Base-by-base conservation (phyloP, 768 basidiomycete genomes). In the Leccinum fibrillosum region DNA sequence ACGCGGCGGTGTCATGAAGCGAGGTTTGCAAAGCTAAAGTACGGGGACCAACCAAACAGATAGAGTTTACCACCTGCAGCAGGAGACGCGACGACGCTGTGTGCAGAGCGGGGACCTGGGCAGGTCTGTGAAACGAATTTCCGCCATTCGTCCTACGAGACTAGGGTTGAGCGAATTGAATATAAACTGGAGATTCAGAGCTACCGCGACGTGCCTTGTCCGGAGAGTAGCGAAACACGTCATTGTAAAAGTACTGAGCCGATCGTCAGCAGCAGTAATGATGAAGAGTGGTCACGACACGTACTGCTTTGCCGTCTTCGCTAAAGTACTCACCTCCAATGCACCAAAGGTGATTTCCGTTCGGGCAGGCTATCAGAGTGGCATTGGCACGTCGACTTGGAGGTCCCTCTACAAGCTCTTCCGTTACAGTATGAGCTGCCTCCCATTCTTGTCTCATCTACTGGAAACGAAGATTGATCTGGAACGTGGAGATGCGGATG, bases 261-360 rank as follows among this genome's bases (percentile, higher is more conserved):
- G 21, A 2, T 25, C 5, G 17, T n/a, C 11, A 39, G 62, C 4
- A 58, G 51, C 6, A 30, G 10, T 21, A 11, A 45, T 30, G 15
- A 3, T 15, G 10, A 6, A 23, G 0, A n/a, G 1, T 12, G 26
- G n/a, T 45, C 0, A 12, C 1, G 2, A 13, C 44, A 69, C 81
- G 48, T 61, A 91, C 88, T 15, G 91, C 88, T 68, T 85, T 89
- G 11, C 85, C 85, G 59, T 95, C 94, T 49, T 94, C 91, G 58
- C 85, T 86, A 68, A 94, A 95, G 70, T 86, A 92, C 68, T 94
- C 92, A 6, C 92, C 91, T 0, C 91, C 91, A 34, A 92, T 87
- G 59, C 80, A 88, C 89, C 89, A 95, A 0, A 94, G 76, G 69
- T 92, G 82, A 60, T 87, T 89, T 47, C 90, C 90, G 55, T 78